Evolutionary conservation across 2,329 filamentous ascomycete species (phyloP).

Genomic region (Alternaria sp.): DNA sequence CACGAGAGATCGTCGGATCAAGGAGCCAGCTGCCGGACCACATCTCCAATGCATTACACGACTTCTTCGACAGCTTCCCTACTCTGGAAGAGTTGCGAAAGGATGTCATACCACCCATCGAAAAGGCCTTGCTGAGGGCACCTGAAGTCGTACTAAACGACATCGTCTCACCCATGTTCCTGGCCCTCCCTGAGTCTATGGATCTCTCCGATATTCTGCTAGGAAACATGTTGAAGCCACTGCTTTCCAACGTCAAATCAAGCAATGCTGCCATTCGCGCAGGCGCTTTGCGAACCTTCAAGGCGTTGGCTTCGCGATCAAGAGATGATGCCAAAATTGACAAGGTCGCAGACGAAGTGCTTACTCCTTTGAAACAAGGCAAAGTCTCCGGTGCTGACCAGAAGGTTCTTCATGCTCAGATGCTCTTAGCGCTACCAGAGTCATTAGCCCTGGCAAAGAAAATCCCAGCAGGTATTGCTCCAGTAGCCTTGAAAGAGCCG

Average conservation of each 20-base stretch:
- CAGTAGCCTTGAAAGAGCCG: constrained; percentile 79
- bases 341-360: constrained; percentile 77
- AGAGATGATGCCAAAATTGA: constrained; percentile 64
- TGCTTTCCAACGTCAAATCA: constrained; percentile 91
- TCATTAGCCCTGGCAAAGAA: constrained; percentile 69
- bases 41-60: constrained; percentile 72
- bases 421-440: constrained; percentile 65
- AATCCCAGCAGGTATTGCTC: constrained; percentile 69
- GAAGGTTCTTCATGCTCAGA: constrained; percentile 79
- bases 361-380: constrained; percentile 78
- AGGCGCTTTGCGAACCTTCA: constrained; percentile 77
- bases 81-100: constrained; percentile 75
- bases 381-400: constrained; percentile 88
- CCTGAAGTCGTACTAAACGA: constrained; percentile 88
- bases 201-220: constrained; percentile 80
- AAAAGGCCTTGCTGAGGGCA: constrained; percentile 86
- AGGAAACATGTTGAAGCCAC: constrained; percentile 78
- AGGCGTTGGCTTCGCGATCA: constrained; percentile 68
- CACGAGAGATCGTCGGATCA: constrained; percentile 83
- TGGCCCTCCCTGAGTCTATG: constrained; percentile 70
- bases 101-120: constrained; percentile 78
- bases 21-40: constrained; percentile 73
- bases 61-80: constrained; percentile 83
- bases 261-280: constrained; percentile 79
- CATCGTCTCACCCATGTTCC: constrained; percentile 74